phyloP scores from a whole-genome alignment of 495 filamentous ascomycete species.

The Aspergillus olivimuriae region DNA sequence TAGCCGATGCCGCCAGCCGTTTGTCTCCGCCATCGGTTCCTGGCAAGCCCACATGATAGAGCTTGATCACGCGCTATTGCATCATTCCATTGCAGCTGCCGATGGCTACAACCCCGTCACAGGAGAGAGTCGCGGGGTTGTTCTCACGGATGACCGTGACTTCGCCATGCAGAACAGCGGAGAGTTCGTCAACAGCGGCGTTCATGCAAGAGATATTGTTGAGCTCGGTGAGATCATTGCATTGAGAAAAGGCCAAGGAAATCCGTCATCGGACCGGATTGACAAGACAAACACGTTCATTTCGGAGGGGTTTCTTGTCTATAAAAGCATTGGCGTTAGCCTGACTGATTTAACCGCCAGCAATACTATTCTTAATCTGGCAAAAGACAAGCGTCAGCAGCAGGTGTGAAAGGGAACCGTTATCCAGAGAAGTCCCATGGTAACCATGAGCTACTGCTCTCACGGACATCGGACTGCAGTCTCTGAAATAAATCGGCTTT shows the following conservation, averaged over 20 bases:
- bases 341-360: constrained; percentile 7
- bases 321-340: constrained; percentile 13
- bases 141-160: background rate
- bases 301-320: constrained; percentile 5
- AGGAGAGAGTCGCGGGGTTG: background rate
- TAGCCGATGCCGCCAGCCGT: constrained; percentile 1
- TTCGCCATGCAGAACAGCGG: background rate
- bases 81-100: background rate
- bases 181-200: background rate
- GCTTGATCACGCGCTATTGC: constrained; percentile 6
- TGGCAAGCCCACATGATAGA: constrained; percentile 17
- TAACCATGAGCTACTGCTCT: too few relatives aligned
- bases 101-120: background rate
- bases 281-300: background rate
- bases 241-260: background rate
- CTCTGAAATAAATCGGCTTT: too few relatives aligned
- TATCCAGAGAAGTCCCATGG: too few relatives aligned
- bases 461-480: too few relatives aligned
- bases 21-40: constrained; percentile 11
- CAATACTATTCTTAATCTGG: constrained; percentile 1
- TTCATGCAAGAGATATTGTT: background rate
- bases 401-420: too few relatives aligned
- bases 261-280: background rate
- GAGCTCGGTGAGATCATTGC: background rate
- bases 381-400: background rate